Evolutionary conservation across 495 filamentous ascomycete species (phyloP), one percentile per base, ranked within the genome.

Genomic region (Melanomma pulvis-pyrius): DNA sequence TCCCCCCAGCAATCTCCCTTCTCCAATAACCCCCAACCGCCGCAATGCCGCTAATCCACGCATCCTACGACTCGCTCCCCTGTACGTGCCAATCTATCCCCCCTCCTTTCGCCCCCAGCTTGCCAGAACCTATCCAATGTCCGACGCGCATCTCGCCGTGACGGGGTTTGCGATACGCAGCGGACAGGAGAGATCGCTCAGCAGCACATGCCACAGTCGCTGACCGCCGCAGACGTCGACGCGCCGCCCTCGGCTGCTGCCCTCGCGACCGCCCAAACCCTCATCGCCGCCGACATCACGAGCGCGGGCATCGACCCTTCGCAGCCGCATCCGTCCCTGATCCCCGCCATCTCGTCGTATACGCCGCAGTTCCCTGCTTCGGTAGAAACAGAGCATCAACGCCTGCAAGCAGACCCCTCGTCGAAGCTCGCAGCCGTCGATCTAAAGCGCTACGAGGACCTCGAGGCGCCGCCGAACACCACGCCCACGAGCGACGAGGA

Each of bases 61-160:
- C 85, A 67, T 82, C 84, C 46, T 89, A 93, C 78, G 92, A 96
- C 73, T 96, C 91, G 15, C 86, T 96, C 17, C 92, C 91, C 22
- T 96, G 91, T 92, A 86, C 30, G 77, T 67, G 15, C 50, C 59
- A 59, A 54, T 63, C 32, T 62, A 56, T 59, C 36, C 44, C 32
- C 19, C n/a, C 22, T 51, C 36, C 32, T 64, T 54, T 46, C 49
- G 29, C 60, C 28, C 32, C n/a, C 17, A 1, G 24, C 30, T 46
- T 52, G 47, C 47, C 57, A 49, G 55, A 41, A 57, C 51, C 28
- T 52, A 54, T 56, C 69, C 61, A 74, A 74, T 57, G 24, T 55
- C 58, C 58, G 44, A 44, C 57, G 71, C 68, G 57, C 58, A 21
- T 15, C 30, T 39, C 19, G 44, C n/a, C 39, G 39, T 17, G 39